phyloP scores from a whole-genome alignment of 2,329 filamentous ascomycete genomes.

The Colletotrichum sansevieriae region DNA sequence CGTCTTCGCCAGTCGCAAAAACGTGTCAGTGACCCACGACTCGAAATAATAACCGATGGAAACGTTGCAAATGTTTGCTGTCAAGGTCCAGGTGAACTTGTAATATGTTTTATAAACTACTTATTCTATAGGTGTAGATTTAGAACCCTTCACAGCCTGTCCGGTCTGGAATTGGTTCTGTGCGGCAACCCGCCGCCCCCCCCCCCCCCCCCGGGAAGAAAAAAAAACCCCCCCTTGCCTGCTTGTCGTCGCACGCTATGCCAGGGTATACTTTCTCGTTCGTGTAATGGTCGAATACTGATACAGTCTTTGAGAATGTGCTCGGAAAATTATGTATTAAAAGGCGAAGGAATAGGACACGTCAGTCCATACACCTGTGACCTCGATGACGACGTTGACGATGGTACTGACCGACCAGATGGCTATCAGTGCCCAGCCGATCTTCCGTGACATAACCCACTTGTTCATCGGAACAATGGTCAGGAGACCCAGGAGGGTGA shows the following conservation, averaged over 20 bases:
- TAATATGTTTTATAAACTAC: slow-evolving; percentile 22
- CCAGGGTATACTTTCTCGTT: slow-evolving; percentile 25
- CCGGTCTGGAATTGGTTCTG: slow-evolving; percentile 19
- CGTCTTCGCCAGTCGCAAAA: background rate
- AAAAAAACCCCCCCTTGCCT: background rate
- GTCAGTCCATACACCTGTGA: slow-evolving; percentile 67
- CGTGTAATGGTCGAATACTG: slow-evolving; percentile 19
- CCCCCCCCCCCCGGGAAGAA: background rate
- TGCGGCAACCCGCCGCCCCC: background rate
- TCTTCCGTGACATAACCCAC: slow-evolving; percentile 85
- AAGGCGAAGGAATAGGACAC: slow-evolving; percentile 46
- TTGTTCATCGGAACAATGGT: slow-evolving; percentile 86
- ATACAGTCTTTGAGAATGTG: slow-evolving; percentile 22
- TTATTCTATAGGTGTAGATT: slow-evolving; percentile 8
- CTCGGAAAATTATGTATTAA: slow-evolving; percentile 9
- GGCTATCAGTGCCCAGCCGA: slow-evolving; percentile 84
- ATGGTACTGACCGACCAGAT: slow-evolving; percentile 87
- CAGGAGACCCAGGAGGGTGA: slow-evolving; percentile 83
- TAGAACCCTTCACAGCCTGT: background rate
- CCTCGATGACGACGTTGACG: slow-evolving; percentile 84
- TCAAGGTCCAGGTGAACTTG: slow-evolving; percentile 14
- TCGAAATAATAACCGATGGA: slow-evolving; percentile 12
- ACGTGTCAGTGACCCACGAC: background rate
- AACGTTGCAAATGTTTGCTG: slow-evolving; percentile 3
- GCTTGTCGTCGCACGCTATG: slow-evolving; percentile 32